Conservation (phyloP, 768 basidiomycete species). For the Rhizopogon sp. region DNA sequence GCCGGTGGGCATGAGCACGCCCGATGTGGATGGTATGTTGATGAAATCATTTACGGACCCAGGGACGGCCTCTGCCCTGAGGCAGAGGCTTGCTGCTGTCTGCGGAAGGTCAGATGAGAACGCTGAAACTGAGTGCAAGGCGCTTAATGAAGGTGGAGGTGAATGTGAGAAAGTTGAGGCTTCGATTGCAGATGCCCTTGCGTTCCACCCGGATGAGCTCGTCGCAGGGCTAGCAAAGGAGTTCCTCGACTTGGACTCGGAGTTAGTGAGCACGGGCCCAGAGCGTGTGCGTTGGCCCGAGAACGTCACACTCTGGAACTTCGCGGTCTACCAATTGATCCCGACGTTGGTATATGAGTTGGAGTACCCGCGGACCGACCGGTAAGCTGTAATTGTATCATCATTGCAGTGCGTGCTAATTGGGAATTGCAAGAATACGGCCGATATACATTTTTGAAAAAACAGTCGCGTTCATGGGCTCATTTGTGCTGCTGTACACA, state of each 20-base stretch:
- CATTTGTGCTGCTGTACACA: conserved; percentile 90
- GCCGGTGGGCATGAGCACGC: conserved; percentile 34
- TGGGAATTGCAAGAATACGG: conserved; percentile 26
- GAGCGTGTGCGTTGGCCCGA: conserved; percentile 71
- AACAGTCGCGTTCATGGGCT: conserved; percentile 86
- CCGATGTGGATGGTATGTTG: conserved; percentile 41
- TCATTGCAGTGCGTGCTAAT: conserved; percentile 3
- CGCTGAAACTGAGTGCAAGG: not conserved
- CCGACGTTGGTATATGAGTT: conserved; percentile 96
- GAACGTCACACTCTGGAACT: conserved; percentile 80
- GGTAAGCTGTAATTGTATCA: conserved; percentile 36
- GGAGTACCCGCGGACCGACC: conserved; percentile 89
- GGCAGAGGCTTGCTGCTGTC: conserved; percentile 50
- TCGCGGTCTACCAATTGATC: conserved; percentile 78
- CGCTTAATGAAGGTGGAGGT: conserved; percentile 1
- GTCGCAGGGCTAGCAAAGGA: conserved; percentile 71
- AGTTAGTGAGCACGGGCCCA: conserved; percentile 71
- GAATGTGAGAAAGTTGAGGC: not conserved
- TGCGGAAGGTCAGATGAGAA: conserved; percentile 1
- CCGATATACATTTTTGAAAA: conserved; percentile 53
- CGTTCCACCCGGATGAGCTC: conserved; percentile 58
- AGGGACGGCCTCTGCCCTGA: conserved; percentile 45
- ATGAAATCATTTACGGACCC: conserved; percentile 48
- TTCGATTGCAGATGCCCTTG: conserved; percentile 37
- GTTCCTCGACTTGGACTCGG: conserved; percentile 69